Evolutionary conservation across 768 basidiomycete genomes (phyloP).

Genomic region (Gloeopeniophorella convolvens): DNA sequence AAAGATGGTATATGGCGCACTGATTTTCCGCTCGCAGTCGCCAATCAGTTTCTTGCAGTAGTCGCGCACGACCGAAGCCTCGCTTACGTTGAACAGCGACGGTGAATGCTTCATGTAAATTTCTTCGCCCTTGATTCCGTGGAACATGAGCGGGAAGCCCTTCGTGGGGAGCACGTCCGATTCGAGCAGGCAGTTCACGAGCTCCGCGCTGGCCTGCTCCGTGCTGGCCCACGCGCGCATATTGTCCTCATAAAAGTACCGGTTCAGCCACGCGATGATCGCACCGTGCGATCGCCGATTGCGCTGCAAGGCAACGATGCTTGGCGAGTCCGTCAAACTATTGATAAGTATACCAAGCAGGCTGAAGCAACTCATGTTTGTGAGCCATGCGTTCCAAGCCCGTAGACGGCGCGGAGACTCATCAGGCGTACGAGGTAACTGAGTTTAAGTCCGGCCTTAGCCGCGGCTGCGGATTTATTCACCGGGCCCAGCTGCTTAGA

Average conservation of each 20-base stretch:
- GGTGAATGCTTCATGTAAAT: conserved; percentile 30
- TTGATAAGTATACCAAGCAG: not conserved
- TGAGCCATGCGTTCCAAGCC: conserved; percentile 20
- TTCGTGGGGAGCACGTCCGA: conserved; percentile 26
- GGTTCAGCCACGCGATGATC: conserved; percentile 52
- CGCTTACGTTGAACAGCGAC: conserved; percentile 36
- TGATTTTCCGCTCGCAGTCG: conserved; percentile 25
- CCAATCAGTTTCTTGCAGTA: conserved; percentile 28
- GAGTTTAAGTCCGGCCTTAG: conserved; percentile 24
- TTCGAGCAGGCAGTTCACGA: conserved; percentile 25
- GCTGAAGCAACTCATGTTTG: conserved; percentile 33
- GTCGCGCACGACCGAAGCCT: conserved; percentile 30
- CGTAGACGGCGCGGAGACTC: conserved; percentile 26
- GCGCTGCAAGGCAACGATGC: conserved; percentile 16
- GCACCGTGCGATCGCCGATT: conserved; percentile 25
- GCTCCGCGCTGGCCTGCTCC: conserved; percentile 23
- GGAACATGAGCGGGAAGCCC: conserved; percentile 31
- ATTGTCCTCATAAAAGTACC: conserved; percentile 33
- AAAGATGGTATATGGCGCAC: conserved; percentile 6
- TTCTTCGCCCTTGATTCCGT: conserved; percentile 31
- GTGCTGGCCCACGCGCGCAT: conserved; percentile 29
- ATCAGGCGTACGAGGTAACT: conserved; percentile 36
- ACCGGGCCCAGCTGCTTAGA: conserved; percentile 35
- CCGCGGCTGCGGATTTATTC: conserved; percentile 27
- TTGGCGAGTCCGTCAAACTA: no score